Conservation (phyloP, 495 filamentous ascomycete species). For the Aspergillus bertholletiae region DNA sequence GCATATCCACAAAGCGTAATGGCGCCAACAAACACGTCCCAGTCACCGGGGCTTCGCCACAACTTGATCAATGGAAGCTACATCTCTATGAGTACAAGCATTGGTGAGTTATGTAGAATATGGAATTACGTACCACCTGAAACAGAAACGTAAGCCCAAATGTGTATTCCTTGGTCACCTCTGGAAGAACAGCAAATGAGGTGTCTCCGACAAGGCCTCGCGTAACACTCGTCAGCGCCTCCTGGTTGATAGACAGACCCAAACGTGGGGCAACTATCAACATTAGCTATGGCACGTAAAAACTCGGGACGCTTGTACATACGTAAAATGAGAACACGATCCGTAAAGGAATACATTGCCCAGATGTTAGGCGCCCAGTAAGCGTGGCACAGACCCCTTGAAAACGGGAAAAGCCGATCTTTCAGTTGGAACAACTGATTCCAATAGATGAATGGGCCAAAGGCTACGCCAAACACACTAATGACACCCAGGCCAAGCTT, state of each 20-base stretch:
- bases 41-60: constrained; percentile 68
- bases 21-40: constrained; percentile 83
- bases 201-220: constrained; percentile 94
- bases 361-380: constrained; percentile 99
- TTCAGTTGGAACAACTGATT: constrained; percentile 85
- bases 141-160: constrained; percentile 81
- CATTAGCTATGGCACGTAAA: constrained; percentile 19
- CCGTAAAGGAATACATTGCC: constrained; percentile 93
- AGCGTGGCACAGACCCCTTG: constrained; percentile 87
- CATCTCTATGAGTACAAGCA: constrained; percentile 3
- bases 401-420: constrained; percentile 87
- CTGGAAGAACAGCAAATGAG: constrained; percentile 86
- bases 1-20: constrained; percentile 94
- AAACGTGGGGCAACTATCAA: constrained; percentile 71
- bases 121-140: constrained; percentile 56
- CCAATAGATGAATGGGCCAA: constrained; percentile 84
- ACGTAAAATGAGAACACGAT: constrained; percentile 79
- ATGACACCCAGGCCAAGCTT: constrained; percentile 76
- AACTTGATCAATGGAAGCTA: constrained; percentile 76
- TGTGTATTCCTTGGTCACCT: constrained; percentile 73
- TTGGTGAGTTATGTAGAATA: neutral
- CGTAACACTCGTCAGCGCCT: constrained; percentile 82
- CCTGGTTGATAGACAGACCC: constrained; percentile 64
- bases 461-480: constrained; percentile 74
- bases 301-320: constrained; percentile 20